Conservation (phyloP, 1,284 basidiomycete genomes). For the Malassezia obtusa region DNA sequence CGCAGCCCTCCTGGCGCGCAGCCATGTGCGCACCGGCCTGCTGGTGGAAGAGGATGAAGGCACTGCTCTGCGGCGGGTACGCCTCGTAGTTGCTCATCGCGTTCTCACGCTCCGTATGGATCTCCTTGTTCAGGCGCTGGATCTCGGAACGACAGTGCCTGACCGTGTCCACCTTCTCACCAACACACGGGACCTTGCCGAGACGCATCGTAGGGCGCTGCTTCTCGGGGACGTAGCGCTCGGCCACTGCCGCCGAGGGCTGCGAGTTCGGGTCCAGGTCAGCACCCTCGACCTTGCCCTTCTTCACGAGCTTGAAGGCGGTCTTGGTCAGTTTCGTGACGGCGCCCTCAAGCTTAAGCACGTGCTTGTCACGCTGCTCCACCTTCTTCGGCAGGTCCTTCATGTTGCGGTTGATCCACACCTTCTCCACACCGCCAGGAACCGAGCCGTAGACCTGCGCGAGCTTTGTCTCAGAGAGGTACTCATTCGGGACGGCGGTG, state of each 20-base stretch:
- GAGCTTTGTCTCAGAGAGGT: slow-evolving; percentile 60
- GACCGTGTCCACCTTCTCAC: slow-evolving; percentile 70
- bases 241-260: slow-evolving; percentile 26
- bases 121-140: slow-evolving; percentile 52
- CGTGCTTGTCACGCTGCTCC: slow-evolving; percentile 65
- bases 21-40: slow-evolving; percentile 61
- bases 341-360: slow-evolving; percentile 70
- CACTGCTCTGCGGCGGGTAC: slow-evolving; percentile 54
- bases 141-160: slow-evolving; percentile 68
- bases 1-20: slow-evolving; percentile 25
- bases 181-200: slow-evolving; percentile 56
- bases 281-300: slow-evolving; percentile 39
- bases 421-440: slow-evolving; percentile 71
- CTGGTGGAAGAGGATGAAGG: slow-evolving; percentile 80
- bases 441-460: slow-evolving; percentile 61
- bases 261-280: slow-evolving; percentile 16
- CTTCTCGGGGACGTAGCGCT: slow-evolving; percentile 40
- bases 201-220: slow-evolving; percentile 69
- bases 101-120: slow-evolving; percentile 57
- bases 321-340: slow-evolving; percentile 66
- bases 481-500: slow-evolving; percentile 73
- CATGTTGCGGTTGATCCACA: slow-evolving; percentile 80
- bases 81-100: slow-evolving; percentile 55
- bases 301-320: slow-evolving; percentile 57
- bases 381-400: slow-evolving; percentile 73